Percentiles rank a stretch among this genome's conserved stretches.
Evolutionary conservation across 2,329 filamentous ascomycete species (phyloP).

Genomic region (Arthrobotrys pseudoclavata): DNA sequence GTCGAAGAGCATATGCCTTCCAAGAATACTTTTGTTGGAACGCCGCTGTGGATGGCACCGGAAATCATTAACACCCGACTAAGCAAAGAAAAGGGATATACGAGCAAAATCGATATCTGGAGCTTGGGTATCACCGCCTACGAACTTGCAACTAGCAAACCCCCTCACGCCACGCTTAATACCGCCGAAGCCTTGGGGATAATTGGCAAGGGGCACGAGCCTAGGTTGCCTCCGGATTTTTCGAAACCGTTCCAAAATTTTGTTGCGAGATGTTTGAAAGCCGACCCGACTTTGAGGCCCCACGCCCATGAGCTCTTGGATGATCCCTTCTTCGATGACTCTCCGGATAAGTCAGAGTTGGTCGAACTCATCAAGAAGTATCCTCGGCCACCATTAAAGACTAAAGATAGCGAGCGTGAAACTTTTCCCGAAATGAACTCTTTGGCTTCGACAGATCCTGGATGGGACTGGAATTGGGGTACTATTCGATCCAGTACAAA

Average conservation of each 20-base stretch:
- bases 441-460: background rate
- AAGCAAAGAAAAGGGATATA: conserved; percentile 73
- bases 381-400: background rate
- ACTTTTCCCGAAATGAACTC: background rate
- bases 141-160: conserved; percentile 88
- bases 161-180: conserved; percentile 86
- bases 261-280: conserved; percentile 87
- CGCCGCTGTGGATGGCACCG: conserved; percentile 97
- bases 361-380: background rate
- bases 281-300: conserved; percentile 66
- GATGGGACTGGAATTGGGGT: conserved; percentile 29
- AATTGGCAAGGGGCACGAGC: conserved; percentile 89
- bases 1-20: conserved; percentile 91
- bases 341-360: conserved; percentile 1
- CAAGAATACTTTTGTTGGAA: conserved; percentile 93
- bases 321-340: conserved; percentile 37
- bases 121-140: conserved; percentile 92
- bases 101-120: conserved; percentile 95
- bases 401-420: background rate
- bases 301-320: conserved; percentile 28
- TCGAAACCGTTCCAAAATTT: conserved; percentile 97
- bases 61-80: conserved; percentile 74
- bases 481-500: conserved; percentile 11
- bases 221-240: conserved; percentile 81
- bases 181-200: conserved; percentile 95